phyloP scores from a whole-genome alignment of 345 rosid species.

The Lenwebbia sp. region DNA sequence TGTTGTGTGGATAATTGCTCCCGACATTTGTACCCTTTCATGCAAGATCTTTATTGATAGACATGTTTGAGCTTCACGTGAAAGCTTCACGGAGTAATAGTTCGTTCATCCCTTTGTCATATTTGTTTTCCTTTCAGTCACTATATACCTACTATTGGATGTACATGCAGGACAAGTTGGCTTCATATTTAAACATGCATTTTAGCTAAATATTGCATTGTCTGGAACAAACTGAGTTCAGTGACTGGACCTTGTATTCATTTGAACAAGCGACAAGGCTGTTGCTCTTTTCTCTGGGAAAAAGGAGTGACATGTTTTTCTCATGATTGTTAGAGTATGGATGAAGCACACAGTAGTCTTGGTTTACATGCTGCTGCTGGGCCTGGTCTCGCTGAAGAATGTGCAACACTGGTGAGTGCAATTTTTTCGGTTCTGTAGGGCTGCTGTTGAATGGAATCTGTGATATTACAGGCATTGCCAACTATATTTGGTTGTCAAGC shows the following conservation, averaged over 20 bases:
- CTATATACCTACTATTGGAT: not conserved
- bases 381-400: slow-evolving; percentile 94
- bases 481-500: not conserved
- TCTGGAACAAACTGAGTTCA: not conserved
- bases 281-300: not conserved
- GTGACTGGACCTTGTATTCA: not conserved
- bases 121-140: not conserved
- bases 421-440: not conserved
- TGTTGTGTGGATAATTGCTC: not conserved
- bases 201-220: not conserved
- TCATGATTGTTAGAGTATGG: slow-evolving; percentile 57
- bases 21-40: not conserved
- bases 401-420: slow-evolving; percentile 62
- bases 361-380: slow-evolving; percentile 99
- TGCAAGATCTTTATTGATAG: not conserved
- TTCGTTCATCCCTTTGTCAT: not conserved
- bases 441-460: not conserved
- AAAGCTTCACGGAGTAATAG: not conserved
- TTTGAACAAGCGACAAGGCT: not conserved
- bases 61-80: not conserved
- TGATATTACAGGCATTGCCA: not conserved
- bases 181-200: not conserved
- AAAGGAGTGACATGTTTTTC: not conserved
- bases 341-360: slow-evolving; percentile 89
- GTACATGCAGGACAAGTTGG: not conserved